phyloP scores from a whole-genome alignment of 176 grass and related monocot species.

The Luzula sylvatica region DNA sequence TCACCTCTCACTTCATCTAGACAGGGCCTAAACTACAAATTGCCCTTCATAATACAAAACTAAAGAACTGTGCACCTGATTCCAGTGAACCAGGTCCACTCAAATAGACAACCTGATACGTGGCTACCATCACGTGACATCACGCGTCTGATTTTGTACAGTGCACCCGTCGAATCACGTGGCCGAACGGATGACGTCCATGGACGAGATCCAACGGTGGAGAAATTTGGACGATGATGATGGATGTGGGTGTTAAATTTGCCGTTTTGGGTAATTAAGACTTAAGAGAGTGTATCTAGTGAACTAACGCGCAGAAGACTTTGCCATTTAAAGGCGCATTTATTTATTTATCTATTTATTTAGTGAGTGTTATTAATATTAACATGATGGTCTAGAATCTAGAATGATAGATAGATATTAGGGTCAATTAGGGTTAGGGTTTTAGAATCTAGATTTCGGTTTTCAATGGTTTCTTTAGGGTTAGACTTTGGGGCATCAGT shows the following conservation, averaged over 20 bases:
- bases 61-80: no score
- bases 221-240: neutral
- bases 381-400: neutral
- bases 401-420: neutral
- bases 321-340: neutral
- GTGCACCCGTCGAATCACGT: neutral
- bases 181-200: neutral
- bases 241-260: neutral
- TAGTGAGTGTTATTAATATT: neutral
- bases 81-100: neutral
- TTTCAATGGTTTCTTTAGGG: no score
- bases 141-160: neutral
- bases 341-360: neutral
- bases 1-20: no score
- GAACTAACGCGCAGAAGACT: neutral
- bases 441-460: neutral
- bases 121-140: conserved; percentile 14
- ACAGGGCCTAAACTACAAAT: no score
- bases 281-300: neutral
- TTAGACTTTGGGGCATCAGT: no score
- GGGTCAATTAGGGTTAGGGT: neutral
- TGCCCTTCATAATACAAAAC: no score
- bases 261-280: conserved; percentile 4
- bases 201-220: neutral
- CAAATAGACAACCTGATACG: neutral